These are phyloP conservation scores for Trifolium subterraneum DNA, from an alignment of 306 rosid genomes.

Conservation along the genomic window DNA sequence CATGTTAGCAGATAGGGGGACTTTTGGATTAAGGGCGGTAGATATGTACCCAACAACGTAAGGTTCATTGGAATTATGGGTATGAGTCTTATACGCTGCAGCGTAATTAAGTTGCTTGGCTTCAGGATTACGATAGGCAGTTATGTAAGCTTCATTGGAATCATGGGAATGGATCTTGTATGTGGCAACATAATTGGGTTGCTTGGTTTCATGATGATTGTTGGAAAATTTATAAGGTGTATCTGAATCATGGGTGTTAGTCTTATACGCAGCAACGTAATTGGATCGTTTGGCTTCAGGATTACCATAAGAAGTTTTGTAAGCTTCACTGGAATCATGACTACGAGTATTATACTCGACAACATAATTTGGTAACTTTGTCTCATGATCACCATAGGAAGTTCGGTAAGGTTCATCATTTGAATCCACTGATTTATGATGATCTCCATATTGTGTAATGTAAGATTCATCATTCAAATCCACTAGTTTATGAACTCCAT, in stretches of 20 bases:
- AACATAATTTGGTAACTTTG: background rate
- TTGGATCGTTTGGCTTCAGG: background rate
- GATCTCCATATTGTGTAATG: background rate
- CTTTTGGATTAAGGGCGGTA: background rate
- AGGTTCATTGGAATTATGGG: background rate
- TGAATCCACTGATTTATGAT: too few relatives aligned
- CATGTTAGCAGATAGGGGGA: background rate
- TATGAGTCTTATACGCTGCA: background rate
- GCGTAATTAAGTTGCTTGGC: background rate
- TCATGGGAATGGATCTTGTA: background rate
- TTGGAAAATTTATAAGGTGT: background rate
- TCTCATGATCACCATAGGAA: background rate
- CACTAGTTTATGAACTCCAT: too few relatives aligned
- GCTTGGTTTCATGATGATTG: background rate
- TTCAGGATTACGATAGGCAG: background rate
- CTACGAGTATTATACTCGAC: background rate
- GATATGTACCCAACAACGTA: background rate
- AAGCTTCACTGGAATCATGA: background rate
- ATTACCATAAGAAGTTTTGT: background rate
- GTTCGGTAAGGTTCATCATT: too few relatives aligned
- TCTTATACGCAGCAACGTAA: background rate
- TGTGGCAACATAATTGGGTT: background rate
- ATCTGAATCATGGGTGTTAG: too few relatives aligned
- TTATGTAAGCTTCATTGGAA: background rate
- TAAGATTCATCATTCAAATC: too few relatives aligned